Evolutionary conservation across 306 rosid species (phyloP), one percentile per base, ranked within the genome.

Genomic region (Corylus heterophylla): DNA sequence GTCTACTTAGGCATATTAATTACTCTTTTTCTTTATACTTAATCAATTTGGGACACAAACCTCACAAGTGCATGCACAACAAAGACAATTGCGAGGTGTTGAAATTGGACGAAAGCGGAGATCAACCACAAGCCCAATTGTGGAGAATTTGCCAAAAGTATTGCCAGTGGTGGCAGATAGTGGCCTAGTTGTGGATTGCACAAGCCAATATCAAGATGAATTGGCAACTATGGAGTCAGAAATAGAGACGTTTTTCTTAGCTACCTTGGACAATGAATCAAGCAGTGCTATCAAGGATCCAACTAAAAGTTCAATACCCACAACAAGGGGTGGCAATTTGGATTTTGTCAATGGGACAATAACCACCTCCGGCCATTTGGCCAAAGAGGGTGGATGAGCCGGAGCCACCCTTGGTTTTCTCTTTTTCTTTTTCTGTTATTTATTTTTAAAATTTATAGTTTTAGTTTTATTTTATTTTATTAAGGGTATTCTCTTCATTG

Each of bases 21-120:
- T 31, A 31, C 35, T 31, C 2, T 31, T 31, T 31, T 31, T 31
- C 2, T 31, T 31, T 31, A 31, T 31, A 31, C 35, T 31, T 31
- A 31, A 31, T 29, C 2, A 1, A 29, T 31, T 0, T 31, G 1
- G 35, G 35, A 31, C 35, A 31, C 35, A 31, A 31, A 31, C 35
- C 35, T 31, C 35, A 31, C 35, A 31, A 31, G 35, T 31, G 35
- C 35, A 31, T 31, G 35, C 35, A 31, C 35, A 31, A 31, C 35
- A 31, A 31, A 31, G 35, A 61, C 89, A 83, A 48, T 49, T 88
- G 62, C 70, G 27, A 13, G 85, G 91, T 12, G 81, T 72, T 18
- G 87, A 80, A 27, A 71, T 83, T 12, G 89, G 90, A 58, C 79
- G 96, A 37, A 91, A 93, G 76, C 50, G 97, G 78, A 89, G 98